Conservation (phyloP, 257 asterid genomes). For the Solanum bulbocastanum region DNA sequence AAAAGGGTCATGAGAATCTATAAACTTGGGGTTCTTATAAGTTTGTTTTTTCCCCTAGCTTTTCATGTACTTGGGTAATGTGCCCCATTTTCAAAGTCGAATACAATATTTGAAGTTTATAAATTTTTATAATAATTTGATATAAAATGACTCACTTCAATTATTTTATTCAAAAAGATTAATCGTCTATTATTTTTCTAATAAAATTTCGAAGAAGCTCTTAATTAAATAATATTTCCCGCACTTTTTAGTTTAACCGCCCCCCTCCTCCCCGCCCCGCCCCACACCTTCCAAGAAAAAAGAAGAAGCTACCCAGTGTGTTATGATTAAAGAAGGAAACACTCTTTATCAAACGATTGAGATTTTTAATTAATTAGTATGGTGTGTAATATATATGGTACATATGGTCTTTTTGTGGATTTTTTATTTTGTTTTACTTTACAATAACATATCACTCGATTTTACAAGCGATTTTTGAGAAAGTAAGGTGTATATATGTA, state of each 20-base stretch:
- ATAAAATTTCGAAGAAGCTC: no score
- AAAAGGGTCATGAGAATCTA: background rate
- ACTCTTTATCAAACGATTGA: no score
- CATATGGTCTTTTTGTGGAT: background rate
- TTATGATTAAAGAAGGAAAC: background rate
- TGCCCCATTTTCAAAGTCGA: background rate
- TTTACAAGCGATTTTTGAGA: background rate
- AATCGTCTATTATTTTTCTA: background rate
- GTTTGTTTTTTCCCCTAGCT: background rate
- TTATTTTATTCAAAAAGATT: background rate
- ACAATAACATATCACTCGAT: no score
- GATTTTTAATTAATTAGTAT: no score
- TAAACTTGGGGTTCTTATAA: background rate
- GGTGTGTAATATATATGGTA: background rate
- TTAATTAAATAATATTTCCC: no score
- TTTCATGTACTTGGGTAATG: slow-evolving; percentile 7
- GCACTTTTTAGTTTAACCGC: no score
- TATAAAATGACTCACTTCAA: accelerated
- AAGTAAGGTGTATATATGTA: background rate
- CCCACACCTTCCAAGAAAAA: no score
- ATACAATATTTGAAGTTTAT: background rate
- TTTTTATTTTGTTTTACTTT: no score
- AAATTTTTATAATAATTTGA: background rate
- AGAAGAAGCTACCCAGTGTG: background rate
- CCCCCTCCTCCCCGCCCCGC: no score